These are phyloP conservation scores for Globisporangium viniferum DNA, from an alignment of 352 stramenopile genomes.

Conservation along the genomic window DNA sequence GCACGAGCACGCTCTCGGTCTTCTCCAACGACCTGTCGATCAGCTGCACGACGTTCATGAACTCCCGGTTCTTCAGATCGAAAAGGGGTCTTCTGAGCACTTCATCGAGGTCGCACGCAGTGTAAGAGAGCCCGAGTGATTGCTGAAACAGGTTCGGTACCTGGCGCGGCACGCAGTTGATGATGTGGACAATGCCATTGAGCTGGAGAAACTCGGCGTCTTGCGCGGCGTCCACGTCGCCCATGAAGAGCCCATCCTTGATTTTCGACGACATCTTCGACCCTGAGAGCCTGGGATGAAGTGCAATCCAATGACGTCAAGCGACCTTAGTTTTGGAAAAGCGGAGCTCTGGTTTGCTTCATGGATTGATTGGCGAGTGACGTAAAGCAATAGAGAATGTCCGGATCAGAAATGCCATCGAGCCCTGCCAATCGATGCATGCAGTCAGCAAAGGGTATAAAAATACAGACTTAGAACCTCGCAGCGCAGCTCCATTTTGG, in stretches of 20 bases:
- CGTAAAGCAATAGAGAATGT: neutral
- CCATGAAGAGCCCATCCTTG: conserved; percentile 93
- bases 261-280: conserved; percentile 90
- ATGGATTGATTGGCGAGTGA: conserved; percentile 5
- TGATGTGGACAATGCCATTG: conserved; percentile 90
- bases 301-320: neutral
- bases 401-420: conserved; percentile 3
- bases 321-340: neutral
- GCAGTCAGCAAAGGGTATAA: conserved; percentile 10
- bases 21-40: conserved; percentile 78
- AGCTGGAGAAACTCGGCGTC: conserved; percentile 92
- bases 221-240: conserved; percentile 89
- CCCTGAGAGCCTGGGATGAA: neutral
- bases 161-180: conserved; percentile 90
- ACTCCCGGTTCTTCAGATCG: conserved; percentile 82
- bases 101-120: conserved; percentile 64
- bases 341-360: conserved; percentile 1
- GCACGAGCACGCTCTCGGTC: conserved; percentile 87
- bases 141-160: conserved; percentile 91
- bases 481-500: neutral
- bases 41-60: conserved; percentile 73
- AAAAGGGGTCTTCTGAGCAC: conserved; percentile 67
- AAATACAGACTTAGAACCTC: conserved; percentile 9
- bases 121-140: conserved; percentile 82
- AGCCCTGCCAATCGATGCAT: conserved; percentile 5